phyloP scores from a whole-genome alignment of 2,329 filamentous ascomycete species.

The Aspergillus carbonarius region DNA sequence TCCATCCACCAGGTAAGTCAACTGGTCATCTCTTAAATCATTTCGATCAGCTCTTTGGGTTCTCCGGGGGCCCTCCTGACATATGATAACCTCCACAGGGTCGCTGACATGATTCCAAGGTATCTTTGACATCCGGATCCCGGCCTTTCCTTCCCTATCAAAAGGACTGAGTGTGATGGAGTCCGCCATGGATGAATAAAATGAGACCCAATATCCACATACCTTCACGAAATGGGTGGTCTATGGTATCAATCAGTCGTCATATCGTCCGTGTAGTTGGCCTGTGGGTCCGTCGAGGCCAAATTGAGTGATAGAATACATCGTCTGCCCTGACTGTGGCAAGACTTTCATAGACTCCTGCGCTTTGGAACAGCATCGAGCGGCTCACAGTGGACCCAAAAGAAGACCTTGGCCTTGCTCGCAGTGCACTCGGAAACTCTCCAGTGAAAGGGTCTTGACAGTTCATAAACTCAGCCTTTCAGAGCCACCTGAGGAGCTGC shows the following conservation, averaged over 20 bases:
- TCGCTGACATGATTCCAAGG: slow-evolving; percentile 14
- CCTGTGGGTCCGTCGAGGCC: not conserved
- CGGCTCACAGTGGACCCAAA: no score
- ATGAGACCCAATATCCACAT: slow-evolving; percentile 23
- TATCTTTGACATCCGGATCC: slow-evolving; percentile 10
- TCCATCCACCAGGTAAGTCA: slow-evolving; percentile 12
- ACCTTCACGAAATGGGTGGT: slow-evolving; percentile 12
- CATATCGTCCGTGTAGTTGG: not conserved
- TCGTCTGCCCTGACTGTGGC: no score
- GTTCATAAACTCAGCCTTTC: no score
- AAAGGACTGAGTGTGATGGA: slow-evolving; percentile 21
- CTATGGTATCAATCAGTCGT: not conserved
- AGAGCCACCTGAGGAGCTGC: not conserved
- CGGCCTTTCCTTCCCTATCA: slow-evolving; percentile 14
- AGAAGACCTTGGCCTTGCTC: no score
- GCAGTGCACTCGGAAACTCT: no score
- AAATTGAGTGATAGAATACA: not conserved
- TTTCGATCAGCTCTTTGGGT: no score
- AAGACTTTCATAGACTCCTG: no score
- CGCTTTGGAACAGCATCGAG: no score
- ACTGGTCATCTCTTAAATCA: not conserved
- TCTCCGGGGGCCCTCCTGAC: not conserved
- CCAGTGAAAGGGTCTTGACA: no score
- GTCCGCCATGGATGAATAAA: slow-evolving; percentile 26
- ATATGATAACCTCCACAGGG: not conserved